These are phyloP conservation scores for Nakazawaea ishiwadae DNA, from an alignment of 805 yeast species.

Conservation along the genomic window DNA sequence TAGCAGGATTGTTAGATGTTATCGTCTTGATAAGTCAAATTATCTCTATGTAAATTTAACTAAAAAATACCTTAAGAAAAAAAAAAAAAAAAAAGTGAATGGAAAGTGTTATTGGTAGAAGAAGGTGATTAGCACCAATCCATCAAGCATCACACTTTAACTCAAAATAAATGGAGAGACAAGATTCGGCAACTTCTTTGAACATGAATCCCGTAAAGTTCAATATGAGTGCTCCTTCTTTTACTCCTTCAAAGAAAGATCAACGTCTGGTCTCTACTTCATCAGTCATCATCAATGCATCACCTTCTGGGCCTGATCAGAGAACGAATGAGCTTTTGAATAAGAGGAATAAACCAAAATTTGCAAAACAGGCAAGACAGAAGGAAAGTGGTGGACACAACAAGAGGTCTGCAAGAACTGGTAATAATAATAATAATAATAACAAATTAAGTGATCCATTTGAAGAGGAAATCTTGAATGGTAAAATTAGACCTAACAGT, in stretches of 20 bases:
- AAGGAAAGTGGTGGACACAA: background rate
- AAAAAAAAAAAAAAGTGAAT: no score
- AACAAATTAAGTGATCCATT: background rate
- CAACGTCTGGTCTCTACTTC: no score
- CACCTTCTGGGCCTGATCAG: background rate
- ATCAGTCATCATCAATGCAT: no score
- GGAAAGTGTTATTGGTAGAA: no score
- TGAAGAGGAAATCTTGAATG: slow-evolving; percentile 7
- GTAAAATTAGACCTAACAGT: slow-evolving; percentile 7
- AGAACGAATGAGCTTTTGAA: background rate
- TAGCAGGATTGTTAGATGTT: no score
- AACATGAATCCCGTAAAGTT: slow-evolving; percentile 3
- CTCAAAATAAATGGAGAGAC: slow-evolving; percentile 1
- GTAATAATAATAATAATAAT: background rate
- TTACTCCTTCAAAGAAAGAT: slow-evolving; percentile 7
- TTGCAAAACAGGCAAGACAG: slow-evolving; percentile 1
- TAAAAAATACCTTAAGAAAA: no score
- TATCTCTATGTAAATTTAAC: no score
- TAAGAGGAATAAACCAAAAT: background rate
- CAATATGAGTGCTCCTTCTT: slow-evolving; percentile 1
- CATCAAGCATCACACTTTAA: background rate
- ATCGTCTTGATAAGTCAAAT: no score
- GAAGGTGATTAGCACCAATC: no score
- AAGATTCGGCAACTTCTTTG: background rate
- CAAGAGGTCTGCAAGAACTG: no score